Evolutionary conservation across 2,329 filamentous ascomycete species (phyloP).

Genomic region (Ophiostoma triangulosporum): DNA sequence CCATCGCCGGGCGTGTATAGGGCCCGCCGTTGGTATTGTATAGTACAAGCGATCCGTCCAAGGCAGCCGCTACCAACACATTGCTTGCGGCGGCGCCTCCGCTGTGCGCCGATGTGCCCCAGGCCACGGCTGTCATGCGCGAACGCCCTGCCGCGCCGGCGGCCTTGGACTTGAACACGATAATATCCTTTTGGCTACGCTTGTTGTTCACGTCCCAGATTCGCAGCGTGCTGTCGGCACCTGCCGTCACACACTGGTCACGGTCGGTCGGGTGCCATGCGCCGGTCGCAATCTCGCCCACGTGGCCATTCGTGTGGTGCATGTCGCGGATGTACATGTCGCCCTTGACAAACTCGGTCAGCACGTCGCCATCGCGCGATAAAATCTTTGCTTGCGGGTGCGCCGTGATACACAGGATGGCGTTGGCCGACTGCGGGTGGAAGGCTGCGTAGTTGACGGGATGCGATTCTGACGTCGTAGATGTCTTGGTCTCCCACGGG

Average conservation of each 20-base stretch:
- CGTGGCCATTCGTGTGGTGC: slow-evolving; percentile 94
- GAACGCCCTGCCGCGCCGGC: slow-evolving; percentile 79
- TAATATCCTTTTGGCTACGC: slow-evolving; percentile 78
- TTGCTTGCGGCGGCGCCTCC: slow-evolving; percentile 24
- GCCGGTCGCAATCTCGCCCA: slow-evolving; percentile 79
- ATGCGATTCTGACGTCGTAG: slow-evolving; percentile 66
- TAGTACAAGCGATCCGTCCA: slow-evolving; percentile 85
- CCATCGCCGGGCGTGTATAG: slow-evolving; percentile 65
- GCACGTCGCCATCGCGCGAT: slow-evolving; percentile 71
- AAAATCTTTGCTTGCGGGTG: slow-evolving; percentile 84
- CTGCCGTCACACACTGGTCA: slow-evolving; percentile 78
- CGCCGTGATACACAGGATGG: slow-evolving; percentile 76
- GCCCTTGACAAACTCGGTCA: slow-evolving; percentile 87
- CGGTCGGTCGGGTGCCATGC: slow-evolving; percentile 82
- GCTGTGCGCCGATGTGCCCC: slow-evolving; percentile 67
- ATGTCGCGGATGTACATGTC: slow-evolving; percentile 98
- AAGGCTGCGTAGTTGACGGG: slow-evolving; percentile 78
- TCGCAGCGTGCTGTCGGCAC: slow-evolving; percentile 85
- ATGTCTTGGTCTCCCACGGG: slow-evolving; percentile 57
- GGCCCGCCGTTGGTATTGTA: slow-evolving; percentile 85
- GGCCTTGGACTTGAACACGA: slow-evolving; percentile 90
- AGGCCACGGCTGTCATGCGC: slow-evolving; percentile 84
- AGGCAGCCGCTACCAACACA: slow-evolving; percentile 64
- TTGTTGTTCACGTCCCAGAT: slow-evolving; percentile 97
- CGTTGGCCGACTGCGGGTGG: slow-evolving; percentile 65